phyloP scores from a whole-genome alignment of 768 basidiomycete species.

The Lentinula boryana region DNA sequence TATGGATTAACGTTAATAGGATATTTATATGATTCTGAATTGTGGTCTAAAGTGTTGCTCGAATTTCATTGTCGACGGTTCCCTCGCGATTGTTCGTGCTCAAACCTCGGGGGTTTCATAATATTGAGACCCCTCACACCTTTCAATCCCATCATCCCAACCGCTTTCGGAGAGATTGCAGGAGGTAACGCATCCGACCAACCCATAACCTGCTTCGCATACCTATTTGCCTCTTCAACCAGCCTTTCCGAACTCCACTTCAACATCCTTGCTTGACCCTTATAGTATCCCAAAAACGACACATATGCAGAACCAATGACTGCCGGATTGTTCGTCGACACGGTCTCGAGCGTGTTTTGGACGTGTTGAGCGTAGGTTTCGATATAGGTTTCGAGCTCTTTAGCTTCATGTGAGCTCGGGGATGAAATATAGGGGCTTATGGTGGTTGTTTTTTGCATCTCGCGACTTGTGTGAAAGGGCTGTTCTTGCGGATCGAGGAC shows the following conservation, averaged over 20 bases:
- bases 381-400: conserved; percentile 1
- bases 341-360: conserved; percentile 15
- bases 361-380: conserved; percentile 13
- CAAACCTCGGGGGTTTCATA: not conserved
- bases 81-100: not conserved
- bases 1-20: not conserved
- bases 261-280: conserved; percentile 26
- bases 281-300: conserved; percentile 56
- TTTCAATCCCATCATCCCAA: conserved; percentile 46
- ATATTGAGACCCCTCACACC: conserved; percentile 17
- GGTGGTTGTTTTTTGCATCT: conserved; percentile 30
- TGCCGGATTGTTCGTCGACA: conserved; percentile 28
- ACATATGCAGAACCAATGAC: conserved; percentile 46
- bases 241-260: conserved; percentile 32
- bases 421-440: conserved; percentile 25
- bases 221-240: conserved; percentile 33
- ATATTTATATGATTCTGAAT: no score
- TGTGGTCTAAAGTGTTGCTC: no score
- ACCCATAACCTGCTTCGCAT: conserved; percentile 28
- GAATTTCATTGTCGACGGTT: not conserved
- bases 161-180: conserved; percentile 32
- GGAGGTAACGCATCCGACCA: conserved; percentile 30
- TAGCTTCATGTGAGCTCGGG: conserved; percentile 2
- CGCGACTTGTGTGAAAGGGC: conserved; percentile 37
- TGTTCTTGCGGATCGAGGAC: conserved; percentile 47